Base-by-base conservation (phyloP, 225 moss, liverwort and hornwort genomes). In the Physcomitrellopsis africana region DNA sequence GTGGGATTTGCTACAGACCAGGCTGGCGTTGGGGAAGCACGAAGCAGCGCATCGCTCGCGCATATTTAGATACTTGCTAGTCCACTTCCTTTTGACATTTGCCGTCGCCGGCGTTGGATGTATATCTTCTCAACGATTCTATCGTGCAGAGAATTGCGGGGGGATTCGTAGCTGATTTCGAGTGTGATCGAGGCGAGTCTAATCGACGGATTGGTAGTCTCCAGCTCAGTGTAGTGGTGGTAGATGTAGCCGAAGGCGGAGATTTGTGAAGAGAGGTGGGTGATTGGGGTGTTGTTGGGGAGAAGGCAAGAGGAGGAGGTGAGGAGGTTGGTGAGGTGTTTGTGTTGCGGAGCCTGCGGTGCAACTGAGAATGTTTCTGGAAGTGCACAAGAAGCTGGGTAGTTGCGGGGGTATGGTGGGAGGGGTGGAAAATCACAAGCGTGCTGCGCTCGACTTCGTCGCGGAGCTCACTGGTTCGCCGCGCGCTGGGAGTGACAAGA, bases 381-480 rank as follows among this genome's bases (percentile, higher is more conserved):
- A 76, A 32, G 29, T 32, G 65, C 22, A 12, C 20, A 29, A 52
- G 16, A 11, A 64, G 60, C 58, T 52, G 11, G 46, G 46, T 29
- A 76, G 71, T 49, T 70, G 69, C 20, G 75, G 75, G 75, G 65
- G 32, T 0, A 67, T 81, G 81, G 0, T 46, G 16, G 81, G 76
- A 72, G 32, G 26, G 5, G 22, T 65, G 32, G 75, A 60, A 26
- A 63, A 29, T 13, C 78, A 85, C 47, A 72, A 76, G 69, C 79
- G 79, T 14, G 78, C 74, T 11, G 81, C 81, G 9, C 52, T 79
- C 18, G 76, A 85, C 13, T 88, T 85, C 10, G 85, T 87, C 1
- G 74, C 81, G 2, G 87, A 87, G 82, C 82, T 87, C 7, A 66
- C 84, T 11, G 81, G 84, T 26, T n/a, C 81, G 0, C 78, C 80